Conservation (phyloP, 1,284 basidiomycete species). For the Afroboletus lepidellus region DNA sequence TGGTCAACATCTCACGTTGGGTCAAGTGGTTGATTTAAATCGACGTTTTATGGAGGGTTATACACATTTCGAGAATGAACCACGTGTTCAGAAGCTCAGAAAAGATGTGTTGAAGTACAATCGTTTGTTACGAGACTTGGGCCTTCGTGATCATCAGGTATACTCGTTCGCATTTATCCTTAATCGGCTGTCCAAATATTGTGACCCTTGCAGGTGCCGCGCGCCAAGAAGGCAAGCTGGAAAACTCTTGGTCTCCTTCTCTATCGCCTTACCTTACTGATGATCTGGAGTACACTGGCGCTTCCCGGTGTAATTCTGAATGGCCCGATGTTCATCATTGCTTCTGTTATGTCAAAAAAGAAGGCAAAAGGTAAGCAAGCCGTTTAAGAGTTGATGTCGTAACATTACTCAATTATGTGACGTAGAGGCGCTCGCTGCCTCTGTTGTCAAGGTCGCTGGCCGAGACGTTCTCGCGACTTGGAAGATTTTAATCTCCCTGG, state of each 20-base stretch:
- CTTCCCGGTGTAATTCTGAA: slow-evolving; percentile 95
- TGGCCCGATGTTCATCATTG: slow-evolving; percentile 92
- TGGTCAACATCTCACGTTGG: slow-evolving; percentile 90
- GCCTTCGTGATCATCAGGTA: slow-evolving; percentile 98
- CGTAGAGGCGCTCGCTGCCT: slow-evolving; percentile 93
- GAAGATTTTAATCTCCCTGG: slow-evolving; percentile 96
- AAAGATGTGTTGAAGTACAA: slow-evolving; percentile 93
- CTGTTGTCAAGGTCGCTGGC: slow-evolving; percentile 93
- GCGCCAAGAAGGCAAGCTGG: slow-evolving; percentile 82
- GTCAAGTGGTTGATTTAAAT: slow-evolving; percentile 97
- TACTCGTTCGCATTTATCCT: not conserved
- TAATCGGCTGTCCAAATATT: not conserved
- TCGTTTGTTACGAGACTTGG: slow-evolving; percentile 85
- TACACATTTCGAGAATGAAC: slow-evolving; percentile 91
- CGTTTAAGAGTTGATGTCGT: not conserved
- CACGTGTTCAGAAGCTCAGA: slow-evolving; percentile 81
- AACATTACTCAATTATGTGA: slow-evolving; percentile 3
- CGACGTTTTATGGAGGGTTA: slow-evolving; percentile 95
- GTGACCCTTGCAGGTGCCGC: slow-evolving; percentile 57
- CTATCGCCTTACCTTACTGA: slow-evolving; percentile 82
- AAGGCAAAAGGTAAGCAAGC: slow-evolving; percentile 82
- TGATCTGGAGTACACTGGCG: slow-evolving; percentile 85
- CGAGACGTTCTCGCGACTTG: slow-evolving; percentile 96
- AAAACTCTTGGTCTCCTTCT: slow-evolving; percentile 84
- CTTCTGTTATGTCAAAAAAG: slow-evolving; percentile 83